Evolutionary conservation across 1,284 basidiomycete genomes (phyloP).

Genomic region (Coniferiporia weirii): DNA sequence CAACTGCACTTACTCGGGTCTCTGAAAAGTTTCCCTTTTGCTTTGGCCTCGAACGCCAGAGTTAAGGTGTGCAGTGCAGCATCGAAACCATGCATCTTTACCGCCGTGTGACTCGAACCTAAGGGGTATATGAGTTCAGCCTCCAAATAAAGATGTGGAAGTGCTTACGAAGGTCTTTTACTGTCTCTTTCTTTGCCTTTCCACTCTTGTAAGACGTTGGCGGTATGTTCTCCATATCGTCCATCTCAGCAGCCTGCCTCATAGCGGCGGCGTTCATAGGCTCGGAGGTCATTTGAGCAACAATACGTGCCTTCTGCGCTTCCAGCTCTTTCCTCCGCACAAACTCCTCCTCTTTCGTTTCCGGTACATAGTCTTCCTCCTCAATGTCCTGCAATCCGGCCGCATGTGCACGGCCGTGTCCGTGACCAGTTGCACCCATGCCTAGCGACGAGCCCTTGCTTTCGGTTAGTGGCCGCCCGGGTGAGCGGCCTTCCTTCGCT

Average conservation of each 20-base stretch:
- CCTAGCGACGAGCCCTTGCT: slow-evolving; percentile 5
- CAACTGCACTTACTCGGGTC: slow-evolving; percentile 43
- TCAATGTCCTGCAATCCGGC: slow-evolving; percentile 42
- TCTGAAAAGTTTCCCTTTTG: slow-evolving; percentile 54
- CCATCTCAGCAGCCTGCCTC: slow-evolving; percentile 24
- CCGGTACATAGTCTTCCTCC: slow-evolving; percentile 43
- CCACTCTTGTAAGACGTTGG: slow-evolving; percentile 27
- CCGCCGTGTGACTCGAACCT: slow-evolving; percentile 14
- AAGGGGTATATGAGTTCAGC: slow-evolving; percentile 16
- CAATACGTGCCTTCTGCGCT: slow-evolving; percentile 83
- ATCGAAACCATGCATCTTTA: slow-evolving; percentile 56
- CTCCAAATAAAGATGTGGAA: not conserved
- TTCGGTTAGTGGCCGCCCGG: slow-evolving; percentile 19
- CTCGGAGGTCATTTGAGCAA: slow-evolving; percentile 80
- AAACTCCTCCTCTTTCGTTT: slow-evolving; percentile 45
- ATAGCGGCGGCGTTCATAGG: slow-evolving; percentile 15
- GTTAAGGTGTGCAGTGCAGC: slow-evolving; percentile 61
- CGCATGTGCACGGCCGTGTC: slow-evolving; percentile 30
- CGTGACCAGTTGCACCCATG: slow-evolving; percentile 14
- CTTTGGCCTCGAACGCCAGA: slow-evolving; percentile 63
- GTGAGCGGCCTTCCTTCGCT: slow-evolving; percentile 32
- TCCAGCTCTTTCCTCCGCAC: slow-evolving; percentile 69
- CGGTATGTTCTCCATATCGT: slow-evolving; percentile 43
- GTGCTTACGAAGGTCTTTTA: slow-evolving; percentile 23
- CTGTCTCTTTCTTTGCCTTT: slow-evolving; percentile 30